Base-by-base conservation (phyloP, 345 rosid species). In the Salix exigua region DNA sequence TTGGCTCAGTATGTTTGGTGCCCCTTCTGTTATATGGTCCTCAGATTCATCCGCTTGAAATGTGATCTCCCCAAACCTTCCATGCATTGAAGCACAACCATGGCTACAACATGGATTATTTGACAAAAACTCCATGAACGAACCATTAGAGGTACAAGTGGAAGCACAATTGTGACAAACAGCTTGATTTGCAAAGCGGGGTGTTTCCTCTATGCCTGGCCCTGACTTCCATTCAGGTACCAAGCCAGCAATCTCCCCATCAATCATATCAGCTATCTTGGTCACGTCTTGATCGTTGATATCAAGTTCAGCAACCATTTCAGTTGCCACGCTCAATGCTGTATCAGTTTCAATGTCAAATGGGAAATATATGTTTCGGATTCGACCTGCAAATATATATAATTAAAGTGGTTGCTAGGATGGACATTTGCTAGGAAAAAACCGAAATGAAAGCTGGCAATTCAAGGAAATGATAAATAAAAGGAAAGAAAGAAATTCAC, bases 221-320 rank as follows among this genome's bases (percentile, higher is more conserved):
- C 96, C 97, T 0, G 86, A 83, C 80, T 84, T 87, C 99, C 98
- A 91, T 11, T 67, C 86, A 1, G 97, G 98, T 66, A 93, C 97
- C 75, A 96, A 78, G 60, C 91, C 87, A 74, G 88, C 84, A 68
- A 96, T 91, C 85, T 92, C 99, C 44, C 90, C 94, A 68, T 96
- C 96, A 7, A 96, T 96, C 90, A 90, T 93, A 35, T 89, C 91
- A 2, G 99, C 92, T 77, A 96, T 96, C 70, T 87, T 91, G 9
- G 89, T 89, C 78, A 86, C 97, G 28, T 93, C 97, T 65, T 87
- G 92, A 77, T 89, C 93, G 5, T 86, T 90, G 66, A 96, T 89
- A 81, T 96, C 99, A 71, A 96, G 86, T 70, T 96, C 99, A 2
- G 91, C 90, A 37, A 93, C 94, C 99, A 96, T 96, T 84, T 96